phyloP scores from a whole-genome alignment of 768 basidiomycete genomes.

The Serendipita sp. region DNA sequence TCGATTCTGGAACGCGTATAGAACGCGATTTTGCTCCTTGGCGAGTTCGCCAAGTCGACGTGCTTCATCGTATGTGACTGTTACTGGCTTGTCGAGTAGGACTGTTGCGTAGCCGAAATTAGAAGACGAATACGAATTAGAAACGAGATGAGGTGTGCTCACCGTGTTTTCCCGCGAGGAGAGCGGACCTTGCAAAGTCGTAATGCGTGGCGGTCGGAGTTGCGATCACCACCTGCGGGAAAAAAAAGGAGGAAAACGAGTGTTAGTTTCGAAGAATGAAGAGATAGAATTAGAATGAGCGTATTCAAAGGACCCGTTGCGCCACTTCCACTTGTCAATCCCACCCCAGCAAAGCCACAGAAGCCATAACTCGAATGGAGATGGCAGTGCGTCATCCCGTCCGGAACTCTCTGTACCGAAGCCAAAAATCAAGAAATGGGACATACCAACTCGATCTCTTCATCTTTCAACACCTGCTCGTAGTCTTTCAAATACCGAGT shows the following conservation, averaged over 20 bases:
- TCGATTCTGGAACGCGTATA: constrained; percentile 61
- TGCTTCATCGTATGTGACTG: constrained; percentile 43
- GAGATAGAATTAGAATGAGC: too few species aligned
- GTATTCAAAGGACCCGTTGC: too few species aligned
- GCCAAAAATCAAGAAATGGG: too few species aligned
- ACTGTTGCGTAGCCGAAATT: constrained; percentile 20
- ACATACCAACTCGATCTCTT: too few species aligned
- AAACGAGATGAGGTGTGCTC: constrained; percentile 9
- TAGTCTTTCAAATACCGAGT: neutral
- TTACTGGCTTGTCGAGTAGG: constrained; percentile 67
- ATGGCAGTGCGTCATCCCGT: too few species aligned
- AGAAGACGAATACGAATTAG: neutral
- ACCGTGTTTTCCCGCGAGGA: constrained; percentile 64
- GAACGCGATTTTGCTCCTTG: constrained; percentile 38
- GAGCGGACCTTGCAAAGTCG: constrained; percentile 40
- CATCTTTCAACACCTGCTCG: too few species aligned
- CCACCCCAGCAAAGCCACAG: too few species aligned
- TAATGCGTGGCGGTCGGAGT: constrained; percentile 68
- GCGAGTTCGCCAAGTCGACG: constrained; percentile 45
- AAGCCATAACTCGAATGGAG: too few species aligned
- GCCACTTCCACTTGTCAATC: too few species aligned
- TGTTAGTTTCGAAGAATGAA: too few species aligned
- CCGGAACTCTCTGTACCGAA: too few species aligned
- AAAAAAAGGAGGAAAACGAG: too few species aligned
- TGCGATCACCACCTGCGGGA: constrained; percentile 29